These are phyloP conservation scores for Chaetoceros tenuissimus DNA, from an alignment of 108 stramenopile genomes.

Conservation along the genomic window DNA sequence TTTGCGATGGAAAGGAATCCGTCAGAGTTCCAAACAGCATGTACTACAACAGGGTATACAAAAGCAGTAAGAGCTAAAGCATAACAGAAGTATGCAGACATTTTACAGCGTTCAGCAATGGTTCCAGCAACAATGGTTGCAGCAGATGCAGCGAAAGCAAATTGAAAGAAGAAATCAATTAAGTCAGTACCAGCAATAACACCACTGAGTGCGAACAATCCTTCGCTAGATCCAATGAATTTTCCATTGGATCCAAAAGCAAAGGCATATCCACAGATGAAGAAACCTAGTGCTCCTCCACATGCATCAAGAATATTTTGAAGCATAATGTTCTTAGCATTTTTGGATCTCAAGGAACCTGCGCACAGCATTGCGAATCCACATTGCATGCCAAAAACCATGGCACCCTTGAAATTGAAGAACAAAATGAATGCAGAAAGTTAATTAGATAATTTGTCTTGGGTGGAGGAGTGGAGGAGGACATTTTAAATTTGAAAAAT, in stretches of 20 bases:
- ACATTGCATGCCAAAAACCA: slow-evolving; percentile 62
- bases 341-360: slow-evolving; percentile 69
- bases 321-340: slow-evolving; percentile 55
- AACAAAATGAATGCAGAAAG: background rate
- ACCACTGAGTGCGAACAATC: slow-evolving; percentile 16
- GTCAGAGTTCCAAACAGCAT: slow-evolving; percentile 67
- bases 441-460: too few species aligned
- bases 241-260: slow-evolving; percentile 31
- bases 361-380: slow-evolving; percentile 86
- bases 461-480: too few species aligned
- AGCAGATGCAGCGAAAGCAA: slow-evolving; percentile 66
- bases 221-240: slow-evolving; percentile 21
- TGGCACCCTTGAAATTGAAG: background rate
- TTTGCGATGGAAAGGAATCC: slow-evolving; percentile 52
- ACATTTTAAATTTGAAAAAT: too few species aligned
- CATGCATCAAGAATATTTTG: slow-evolving; percentile 56
- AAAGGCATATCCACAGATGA: slow-evolving; percentile 47
- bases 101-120: slow-evolving; percentile 69
- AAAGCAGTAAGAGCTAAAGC: slow-evolving; percentile 62
- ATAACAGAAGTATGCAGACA: slow-evolving; percentile 74
- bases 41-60: slow-evolving; percentile 83
- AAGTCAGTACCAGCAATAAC: slow-evolving; percentile 10
- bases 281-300: slow-evolving; percentile 46
- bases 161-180: slow-evolving; percentile 71
- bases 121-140: slow-evolving; percentile 93